These are phyloP conservation scores for Aleurites moluccanus DNA, from an alignment of 441 rosid species.

Conservation along the genomic window DNA sequence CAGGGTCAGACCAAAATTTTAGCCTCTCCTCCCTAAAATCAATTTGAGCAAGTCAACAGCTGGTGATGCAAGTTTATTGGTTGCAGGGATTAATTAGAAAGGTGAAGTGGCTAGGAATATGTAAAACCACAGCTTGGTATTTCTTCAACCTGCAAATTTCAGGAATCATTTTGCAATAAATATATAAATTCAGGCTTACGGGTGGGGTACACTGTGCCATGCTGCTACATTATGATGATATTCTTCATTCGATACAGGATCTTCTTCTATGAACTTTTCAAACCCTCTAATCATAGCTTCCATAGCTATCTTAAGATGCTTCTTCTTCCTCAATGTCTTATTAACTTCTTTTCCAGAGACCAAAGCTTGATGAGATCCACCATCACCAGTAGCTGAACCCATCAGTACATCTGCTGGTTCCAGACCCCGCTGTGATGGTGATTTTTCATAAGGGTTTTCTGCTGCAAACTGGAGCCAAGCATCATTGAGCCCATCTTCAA, in stretches of 20 bases:
- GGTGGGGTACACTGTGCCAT: constrained; percentile 86
- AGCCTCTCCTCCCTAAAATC: constrained; percentile 80
- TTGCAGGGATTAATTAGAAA: not conserved
- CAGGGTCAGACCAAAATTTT: constrained; percentile 98
- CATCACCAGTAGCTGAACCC: constrained; percentile 53
- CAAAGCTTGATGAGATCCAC: constrained; percentile 49
- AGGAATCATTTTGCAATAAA: constrained; percentile 5
- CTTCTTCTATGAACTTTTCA: constrained; percentile 47
- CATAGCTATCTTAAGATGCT: constrained; percentile 62
- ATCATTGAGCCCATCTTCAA: constrained; percentile 89
- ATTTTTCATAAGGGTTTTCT: constrained; percentile 45
- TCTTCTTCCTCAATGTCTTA: constrained; percentile 36
- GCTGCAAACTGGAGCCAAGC: constrained; percentile 94
- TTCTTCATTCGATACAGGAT: constrained; percentile 34
- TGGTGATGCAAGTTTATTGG: not conserved
- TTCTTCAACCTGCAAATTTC: constrained; percentile 10
- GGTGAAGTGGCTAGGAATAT: not conserved
- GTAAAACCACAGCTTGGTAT: not conserved
- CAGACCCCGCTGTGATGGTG: constrained; percentile 32
- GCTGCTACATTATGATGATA: constrained; percentile 82
- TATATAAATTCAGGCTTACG: constrained; percentile 54
- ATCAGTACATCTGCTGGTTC: constrained; percentile 50
- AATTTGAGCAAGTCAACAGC: constrained; percentile 28
- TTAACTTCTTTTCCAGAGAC: constrained; percentile 24
- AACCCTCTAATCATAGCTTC: constrained; percentile 93